These are phyloP conservation scores for Taphrina sp. DNA, from an alignment of 1,139 yeast genomes.

Conservation along the genomic window DNA sequence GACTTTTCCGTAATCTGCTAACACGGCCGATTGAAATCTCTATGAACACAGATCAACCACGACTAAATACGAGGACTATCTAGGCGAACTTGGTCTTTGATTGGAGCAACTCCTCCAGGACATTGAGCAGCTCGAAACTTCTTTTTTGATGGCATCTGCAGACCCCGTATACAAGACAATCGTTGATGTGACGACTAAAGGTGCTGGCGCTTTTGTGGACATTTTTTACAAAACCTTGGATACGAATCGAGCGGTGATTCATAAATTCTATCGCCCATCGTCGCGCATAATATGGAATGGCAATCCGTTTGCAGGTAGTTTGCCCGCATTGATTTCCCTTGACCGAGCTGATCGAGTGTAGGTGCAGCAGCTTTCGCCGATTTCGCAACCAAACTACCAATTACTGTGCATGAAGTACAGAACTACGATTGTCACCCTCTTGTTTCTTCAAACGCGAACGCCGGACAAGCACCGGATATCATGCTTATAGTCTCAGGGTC, in stretches of 20 bases:
- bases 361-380: constrained; percentile 25
- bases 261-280: constrained; percentile 32
- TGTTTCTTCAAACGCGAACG: constrained; percentile 29
- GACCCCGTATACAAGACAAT: constrained; percentile 27
- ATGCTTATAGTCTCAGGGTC: constrained; percentile 34
- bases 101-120: no score
- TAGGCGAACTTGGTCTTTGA: no score
- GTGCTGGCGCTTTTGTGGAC: constrained; percentile 32
- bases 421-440: constrained; percentile 34
- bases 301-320: constrained; percentile 24
- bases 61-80: no score
- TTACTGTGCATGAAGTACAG: constrained; percentile 32
- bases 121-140: no score
- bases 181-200: constrained; percentile 30
- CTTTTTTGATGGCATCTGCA: constrained; percentile 20
- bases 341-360: background rate
- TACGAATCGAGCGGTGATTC: constrained; percentile 31
- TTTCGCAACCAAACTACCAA: constrained; percentile 29
- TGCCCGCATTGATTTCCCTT: background rate
- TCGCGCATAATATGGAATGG: constrained; percentile 35
- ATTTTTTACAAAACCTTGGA: constrained; percentile 33
- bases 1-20: no score
- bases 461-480: constrained; percentile 29
- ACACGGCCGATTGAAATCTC: no score
- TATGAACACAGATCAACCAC: no score